Evolutionary conservation across 257 asterid species (phyloP).

Genomic region (Solanum ossicruentum): DNA sequence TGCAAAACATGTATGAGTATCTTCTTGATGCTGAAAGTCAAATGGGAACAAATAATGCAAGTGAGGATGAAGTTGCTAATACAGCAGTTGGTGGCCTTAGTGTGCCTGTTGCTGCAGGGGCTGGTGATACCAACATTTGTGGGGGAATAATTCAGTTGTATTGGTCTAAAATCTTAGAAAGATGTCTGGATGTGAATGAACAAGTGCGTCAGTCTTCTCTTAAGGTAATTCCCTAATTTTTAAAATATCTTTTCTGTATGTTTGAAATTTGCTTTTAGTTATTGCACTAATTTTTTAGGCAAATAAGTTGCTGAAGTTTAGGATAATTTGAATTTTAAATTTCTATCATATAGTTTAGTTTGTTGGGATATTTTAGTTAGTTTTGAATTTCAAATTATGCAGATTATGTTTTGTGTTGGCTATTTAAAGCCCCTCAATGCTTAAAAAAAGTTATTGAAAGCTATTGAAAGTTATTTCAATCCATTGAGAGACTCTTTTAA

Average conservation of each 20-base stretch:
- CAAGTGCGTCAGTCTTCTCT: slow-evolving; percentile 83
- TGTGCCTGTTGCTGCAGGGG: slow-evolving; percentile 99
- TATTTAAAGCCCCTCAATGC: too few relatives aligned
- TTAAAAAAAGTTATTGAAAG: too few relatives aligned
- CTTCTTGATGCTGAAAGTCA: slow-evolving; percentile 94
- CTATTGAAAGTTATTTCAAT: too few relatives aligned
- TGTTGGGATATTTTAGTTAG: too few relatives aligned
- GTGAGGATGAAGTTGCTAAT: slow-evolving; percentile 24
- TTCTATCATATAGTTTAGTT: too few relatives aligned
- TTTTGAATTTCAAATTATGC: too few relatives aligned
- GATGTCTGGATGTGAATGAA: slow-evolving; percentile 76
- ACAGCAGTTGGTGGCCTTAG: slow-evolving; percentile 37
- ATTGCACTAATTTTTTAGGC: too few relatives aligned
- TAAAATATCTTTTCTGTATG: neutral
- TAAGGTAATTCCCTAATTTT: slow-evolving; percentile 36
- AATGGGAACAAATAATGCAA: slow-evolving; percentile 58
- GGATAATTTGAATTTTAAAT: too few relatives aligned
- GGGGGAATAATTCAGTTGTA: slow-evolving; percentile 92
- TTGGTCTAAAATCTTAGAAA: slow-evolving; percentile 66
- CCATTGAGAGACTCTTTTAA: too few relatives aligned
- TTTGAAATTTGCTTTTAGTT: too few relatives aligned
- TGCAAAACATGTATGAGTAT: slow-evolving; percentile 88
- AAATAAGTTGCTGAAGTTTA: too few relatives aligned
- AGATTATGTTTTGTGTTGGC: too few relatives aligned
- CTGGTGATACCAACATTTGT: slow-evolving; percentile 96